Evolutionary conservation across 495 filamentous ascomycete genomes (phyloP).

Genomic region (Penicillium alfredii): DNA sequence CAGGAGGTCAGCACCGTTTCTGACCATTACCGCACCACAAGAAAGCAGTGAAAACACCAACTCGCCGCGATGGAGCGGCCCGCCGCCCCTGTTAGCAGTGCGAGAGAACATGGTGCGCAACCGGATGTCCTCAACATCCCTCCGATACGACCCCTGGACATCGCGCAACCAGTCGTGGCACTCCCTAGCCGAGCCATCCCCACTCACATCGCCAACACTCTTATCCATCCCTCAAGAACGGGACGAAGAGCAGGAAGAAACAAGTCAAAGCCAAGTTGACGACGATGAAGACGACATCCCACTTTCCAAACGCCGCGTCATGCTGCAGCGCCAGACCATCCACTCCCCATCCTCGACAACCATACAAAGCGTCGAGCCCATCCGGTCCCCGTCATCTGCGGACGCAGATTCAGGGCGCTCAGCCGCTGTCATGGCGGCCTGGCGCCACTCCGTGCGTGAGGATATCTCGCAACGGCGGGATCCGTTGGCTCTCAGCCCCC

Average conservation of each 20-base stretch:
- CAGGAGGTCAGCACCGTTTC: constrained; percentile 39
- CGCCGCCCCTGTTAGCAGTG: constrained; percentile 36
- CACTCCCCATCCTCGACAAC: constrained; percentile 13
- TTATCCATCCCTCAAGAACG: constrained; percentile 32
- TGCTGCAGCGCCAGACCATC: constrained; percentile 39
- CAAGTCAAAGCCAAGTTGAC: neutral
- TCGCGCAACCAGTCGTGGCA: constrained; percentile 27
- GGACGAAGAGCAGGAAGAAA: constrained; percentile 2
- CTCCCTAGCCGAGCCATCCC: constrained; percentile 17
- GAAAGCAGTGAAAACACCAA: constrained; percentile 8
- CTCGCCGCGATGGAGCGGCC: constrained; percentile 28
- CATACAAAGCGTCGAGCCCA: constrained; percentile 12
- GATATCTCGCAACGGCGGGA: constrained; percentile 47
- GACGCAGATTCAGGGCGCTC: constrained; percentile 38
- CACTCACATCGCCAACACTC: constrained; percentile 14
- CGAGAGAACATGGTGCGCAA: constrained; percentile 37
- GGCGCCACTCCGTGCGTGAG: constrained; percentile 63
- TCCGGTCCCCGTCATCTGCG: constrained; percentile 11
- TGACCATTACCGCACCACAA: constrained; percentile 27
- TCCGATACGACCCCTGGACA: constrained; percentile 31
- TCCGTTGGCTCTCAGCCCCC: constrained; percentile 26
- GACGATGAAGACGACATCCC: constrained; percentile 63
- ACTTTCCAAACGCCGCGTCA: constrained; percentile 58
- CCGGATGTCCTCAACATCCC: constrained; percentile 35
- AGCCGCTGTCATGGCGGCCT: constrained; percentile 63